These are phyloP conservation scores for Cardamine occulta DNA, from an alignment of 345 rosid genomes.

Conservation along the genomic window DNA sequence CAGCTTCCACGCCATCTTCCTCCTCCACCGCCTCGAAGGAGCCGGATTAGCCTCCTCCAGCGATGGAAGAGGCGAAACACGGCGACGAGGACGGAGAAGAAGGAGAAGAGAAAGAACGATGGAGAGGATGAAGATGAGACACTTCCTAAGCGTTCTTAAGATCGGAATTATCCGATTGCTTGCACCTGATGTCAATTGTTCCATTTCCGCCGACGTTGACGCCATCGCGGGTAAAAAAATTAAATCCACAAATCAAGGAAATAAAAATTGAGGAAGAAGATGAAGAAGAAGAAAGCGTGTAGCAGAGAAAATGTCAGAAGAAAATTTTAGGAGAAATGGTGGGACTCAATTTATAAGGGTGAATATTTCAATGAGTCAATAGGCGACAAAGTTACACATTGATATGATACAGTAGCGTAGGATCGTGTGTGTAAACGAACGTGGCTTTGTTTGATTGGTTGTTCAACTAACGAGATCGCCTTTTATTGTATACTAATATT, in stretches of 20 bases:
- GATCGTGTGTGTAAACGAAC: constrained; percentile 4
- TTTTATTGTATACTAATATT: background rate
- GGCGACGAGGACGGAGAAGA: constrained; percentile 69
- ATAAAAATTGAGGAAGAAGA: background rate
- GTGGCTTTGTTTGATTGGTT: constrained; percentile 16
- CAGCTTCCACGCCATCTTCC: constrained; percentile 57
- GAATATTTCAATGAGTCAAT: constrained; percentile 29
- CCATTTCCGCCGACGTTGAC: constrained; percentile 72
- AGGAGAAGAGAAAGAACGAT: constrained; percentile 60
- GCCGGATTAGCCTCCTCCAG: constrained; percentile 31
- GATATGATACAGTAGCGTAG: constrained; percentile 10
- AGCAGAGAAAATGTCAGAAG: constrained; percentile 36
- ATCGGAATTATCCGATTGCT: constrained; percentile 94
- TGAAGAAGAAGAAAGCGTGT: constrained; percentile 11
- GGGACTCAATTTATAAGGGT: constrained; percentile 42
- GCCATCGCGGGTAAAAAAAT: constrained; percentile 28
- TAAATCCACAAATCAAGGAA: constrained; percentile 5
- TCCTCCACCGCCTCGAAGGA: constrained; percentile 47
- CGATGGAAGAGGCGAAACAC: constrained; percentile 34
- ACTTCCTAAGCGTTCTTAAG: constrained; percentile 53
- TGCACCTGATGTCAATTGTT: constrained; percentile 92
- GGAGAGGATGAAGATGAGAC: constrained; percentile 55
- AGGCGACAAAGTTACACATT: constrained; percentile 13
- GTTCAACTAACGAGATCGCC: constrained; percentile 17
- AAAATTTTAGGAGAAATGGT: constrained; percentile 23